These are phyloP conservation scores for Sphagnum magellanicum DNA, from an alignment of 228 moss, liverwort and hornwort genomes.

Conservation along the genomic window DNA sequence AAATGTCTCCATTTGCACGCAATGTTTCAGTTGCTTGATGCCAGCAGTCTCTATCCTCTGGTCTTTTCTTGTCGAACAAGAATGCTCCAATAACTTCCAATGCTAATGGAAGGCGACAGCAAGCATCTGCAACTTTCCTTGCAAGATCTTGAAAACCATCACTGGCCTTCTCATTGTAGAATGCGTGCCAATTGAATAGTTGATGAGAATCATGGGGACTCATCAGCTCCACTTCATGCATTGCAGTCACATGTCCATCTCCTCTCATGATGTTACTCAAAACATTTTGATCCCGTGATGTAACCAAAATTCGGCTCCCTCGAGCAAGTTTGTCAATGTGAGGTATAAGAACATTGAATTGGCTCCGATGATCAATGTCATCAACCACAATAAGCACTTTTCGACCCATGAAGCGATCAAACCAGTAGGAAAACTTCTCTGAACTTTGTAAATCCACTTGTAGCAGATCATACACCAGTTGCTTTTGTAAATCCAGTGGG, in stretches of 20 bases:
- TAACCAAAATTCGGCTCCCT: conserved; percentile 19
- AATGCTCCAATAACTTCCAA: conserved; percentile 15
- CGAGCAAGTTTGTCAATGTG: conserved; percentile 8
- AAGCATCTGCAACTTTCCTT: conserved; percentile 1
- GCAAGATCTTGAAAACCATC: conserved; percentile 7
- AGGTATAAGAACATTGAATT: conserved; percentile 4
- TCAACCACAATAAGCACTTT: conserved; percentile 4
- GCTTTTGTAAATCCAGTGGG: not conserved
- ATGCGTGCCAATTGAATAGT: conserved; percentile 24
- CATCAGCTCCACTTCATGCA: not conserved
- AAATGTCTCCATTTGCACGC: not conserved
- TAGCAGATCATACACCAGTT: conserved; percentile 4
- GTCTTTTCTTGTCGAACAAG: conserved; percentile 2
- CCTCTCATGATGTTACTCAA: not conserved
- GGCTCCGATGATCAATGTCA: not conserved
- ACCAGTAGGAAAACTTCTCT: not conserved
- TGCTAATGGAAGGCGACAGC: conserved; percentile 23
- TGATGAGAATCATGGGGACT: not conserved
- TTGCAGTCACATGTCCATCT: not conserved
- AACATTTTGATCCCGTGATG: conserved; percentile 8
- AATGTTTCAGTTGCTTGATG: conserved; percentile 5
- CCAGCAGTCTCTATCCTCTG: conserved; percentile 6
- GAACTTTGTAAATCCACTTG: not conserved
- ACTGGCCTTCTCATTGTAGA: not conserved
- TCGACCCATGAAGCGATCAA: not conserved